These are phyloP conservation scores for Dactylellina haptotyla DNA, from an alignment of 2,329 filamentous ascomycete genomes.

Conservation along the genomic window DNA sequence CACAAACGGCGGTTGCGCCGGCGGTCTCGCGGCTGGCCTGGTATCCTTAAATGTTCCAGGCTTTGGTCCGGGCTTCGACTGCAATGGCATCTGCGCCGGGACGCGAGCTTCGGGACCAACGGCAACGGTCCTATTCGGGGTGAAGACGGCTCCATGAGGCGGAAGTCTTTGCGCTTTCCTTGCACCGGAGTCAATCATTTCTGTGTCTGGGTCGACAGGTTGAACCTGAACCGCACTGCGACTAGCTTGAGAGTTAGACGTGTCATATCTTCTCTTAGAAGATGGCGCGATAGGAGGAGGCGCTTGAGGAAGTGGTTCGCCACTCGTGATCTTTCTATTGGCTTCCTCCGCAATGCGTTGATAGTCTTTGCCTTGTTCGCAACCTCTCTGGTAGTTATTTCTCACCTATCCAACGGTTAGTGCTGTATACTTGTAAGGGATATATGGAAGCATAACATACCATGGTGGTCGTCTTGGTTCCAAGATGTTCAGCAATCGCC, in stretches of 20 bases:
- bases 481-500: constrained; percentile 80
- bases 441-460: constrained; percentile 64
- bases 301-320: constrained; percentile 71
- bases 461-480: constrained; percentile 87
- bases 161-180: constrained; percentile 35
- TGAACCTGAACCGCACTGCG: constrained; percentile 30
- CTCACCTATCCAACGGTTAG: constrained; percentile 67
- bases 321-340: constrained; percentile 67
- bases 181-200: constrained; percentile 39
- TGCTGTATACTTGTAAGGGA: constrained; percentile 57
- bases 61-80: constrained; percentile 48
- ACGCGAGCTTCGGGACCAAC: constrained; percentile 41
- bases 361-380: constrained; percentile 72
- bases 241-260: constrained; percentile 59
- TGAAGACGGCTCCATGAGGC: constrained; percentile 35
- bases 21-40: constrained; percentile 26
- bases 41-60: constrained; percentile 50
- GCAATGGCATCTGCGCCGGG: constrained; percentile 35
- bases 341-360: constrained; percentile 71
- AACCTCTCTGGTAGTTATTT: constrained; percentile 74
- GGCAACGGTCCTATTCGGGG: constrained; percentile 38
- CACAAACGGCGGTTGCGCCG: constrained; percentile 40
- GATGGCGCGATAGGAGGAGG: constrained; percentile 67
- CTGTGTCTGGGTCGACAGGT: constrained; percentile 33
- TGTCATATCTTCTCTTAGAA: constrained; percentile 68